A percentile compares a stretch with the other conserved stretches of the same genome.
Conservation (phyloP, 2,329 filamentous ascomycete species). For the Sporothrix schenckii region DNA sequence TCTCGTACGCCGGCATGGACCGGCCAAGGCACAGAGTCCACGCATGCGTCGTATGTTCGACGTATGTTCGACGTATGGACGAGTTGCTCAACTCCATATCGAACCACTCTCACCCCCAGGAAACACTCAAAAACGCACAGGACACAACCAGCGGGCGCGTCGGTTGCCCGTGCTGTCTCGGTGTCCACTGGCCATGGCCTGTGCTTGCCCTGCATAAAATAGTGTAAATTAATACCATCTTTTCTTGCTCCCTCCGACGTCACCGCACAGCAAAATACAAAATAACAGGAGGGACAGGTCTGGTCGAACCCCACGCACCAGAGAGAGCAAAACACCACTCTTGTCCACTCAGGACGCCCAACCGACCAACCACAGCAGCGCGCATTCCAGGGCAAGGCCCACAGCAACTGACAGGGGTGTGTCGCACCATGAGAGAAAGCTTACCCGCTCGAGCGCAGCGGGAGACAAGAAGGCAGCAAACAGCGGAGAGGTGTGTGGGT, state of each 20-base stretch:
- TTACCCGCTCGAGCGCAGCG: background rate
- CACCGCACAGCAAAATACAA: background rate
- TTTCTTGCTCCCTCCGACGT: background rate
- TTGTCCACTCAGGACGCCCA: background rate
- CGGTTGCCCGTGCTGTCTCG: constrained; percentile 3
- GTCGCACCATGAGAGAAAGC: constrained; percentile 31
- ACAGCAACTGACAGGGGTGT: constrained; percentile 26
- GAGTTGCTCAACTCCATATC: background rate
- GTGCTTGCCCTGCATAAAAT: constrained; percentile 2
- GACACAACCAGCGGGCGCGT: constrained; percentile 7
- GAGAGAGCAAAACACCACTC: background rate
- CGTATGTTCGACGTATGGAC: no score
- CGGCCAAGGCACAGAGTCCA: no score
- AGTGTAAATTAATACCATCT: no score
- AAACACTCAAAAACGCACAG: background rate
- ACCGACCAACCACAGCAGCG: constrained; percentile 1
- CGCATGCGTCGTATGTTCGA: no score
- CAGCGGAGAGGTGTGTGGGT: background rate
- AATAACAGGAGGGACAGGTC: background rate
- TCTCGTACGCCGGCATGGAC: no score
- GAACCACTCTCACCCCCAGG: background rate
- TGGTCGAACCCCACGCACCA: constrained; percentile 8
- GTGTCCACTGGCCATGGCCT: background rate
- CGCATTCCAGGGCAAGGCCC: constrained; percentile 1
- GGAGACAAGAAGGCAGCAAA: no score